These are phyloP conservation scores for Akanthomyces lecanii DNA, from an alignment of 2,329 filamentous ascomycete species.

Conservation along the genomic window DNA sequence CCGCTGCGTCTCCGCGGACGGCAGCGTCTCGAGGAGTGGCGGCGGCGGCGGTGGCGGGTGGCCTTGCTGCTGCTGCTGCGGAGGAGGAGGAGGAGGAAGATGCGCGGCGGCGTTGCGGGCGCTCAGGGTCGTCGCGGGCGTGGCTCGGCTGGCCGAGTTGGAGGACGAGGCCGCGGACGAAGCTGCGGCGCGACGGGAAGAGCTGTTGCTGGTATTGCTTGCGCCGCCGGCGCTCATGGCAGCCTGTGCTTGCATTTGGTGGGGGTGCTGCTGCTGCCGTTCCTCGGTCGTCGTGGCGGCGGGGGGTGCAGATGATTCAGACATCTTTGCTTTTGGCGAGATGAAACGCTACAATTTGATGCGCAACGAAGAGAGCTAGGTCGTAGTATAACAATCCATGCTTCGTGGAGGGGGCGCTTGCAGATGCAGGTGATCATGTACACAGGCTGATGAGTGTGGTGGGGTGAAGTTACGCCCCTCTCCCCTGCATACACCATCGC, in stretches of 20 bases:
- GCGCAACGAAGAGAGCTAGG: neutral
- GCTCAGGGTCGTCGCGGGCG: neutral
- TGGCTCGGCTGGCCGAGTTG: neutral
- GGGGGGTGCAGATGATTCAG: neutral
- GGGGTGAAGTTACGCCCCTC: conserved; percentile 6
- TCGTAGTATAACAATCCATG: neutral
- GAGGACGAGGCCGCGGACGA: conserved; percentile 5
- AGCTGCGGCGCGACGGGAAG: conserved; percentile 1
- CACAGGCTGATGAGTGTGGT: conserved; percentile 5
- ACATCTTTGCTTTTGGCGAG: conserved; percentile 2
- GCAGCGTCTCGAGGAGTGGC: conserved; percentile 34
- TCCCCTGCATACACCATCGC: neutral
- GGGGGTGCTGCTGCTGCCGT: neutral
- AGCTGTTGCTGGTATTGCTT: conserved; percentile 9
- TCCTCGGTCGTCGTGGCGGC: neutral
- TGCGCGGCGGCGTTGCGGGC: neutral
- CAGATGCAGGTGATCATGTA: conserved; percentile 13
- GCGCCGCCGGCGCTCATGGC: conserved; percentile 12
- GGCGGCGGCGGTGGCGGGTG: conserved; percentile 17
- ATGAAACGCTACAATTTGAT: neutral
- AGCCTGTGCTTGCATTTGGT: neutral
- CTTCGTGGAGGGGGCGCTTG: neutral
- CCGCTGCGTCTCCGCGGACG: conserved; percentile 39
- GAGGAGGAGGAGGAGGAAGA: neutral
- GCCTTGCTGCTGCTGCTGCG: neutral